These are phyloP conservation scores for Solanum corneliomulleri DNA, from an alignment of 257 asterid species.

Conservation along the genomic window DNA sequence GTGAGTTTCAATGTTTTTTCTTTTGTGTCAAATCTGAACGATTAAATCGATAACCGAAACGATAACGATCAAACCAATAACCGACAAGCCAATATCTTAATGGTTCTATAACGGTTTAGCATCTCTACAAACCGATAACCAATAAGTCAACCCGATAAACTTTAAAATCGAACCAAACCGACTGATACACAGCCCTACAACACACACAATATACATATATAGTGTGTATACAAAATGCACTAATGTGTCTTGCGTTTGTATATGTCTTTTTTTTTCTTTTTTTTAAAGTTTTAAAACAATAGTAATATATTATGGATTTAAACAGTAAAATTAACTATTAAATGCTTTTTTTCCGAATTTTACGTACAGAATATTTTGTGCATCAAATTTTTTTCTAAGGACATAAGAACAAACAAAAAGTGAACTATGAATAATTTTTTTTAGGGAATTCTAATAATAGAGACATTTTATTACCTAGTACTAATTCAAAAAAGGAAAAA, in stretches of 20 bases:
- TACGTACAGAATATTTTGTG: not conserved
- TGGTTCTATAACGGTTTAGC: no score
- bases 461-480: not conserved
- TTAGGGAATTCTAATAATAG: not conserved
- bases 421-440: not conserved
- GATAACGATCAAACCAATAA: no score
- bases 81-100: no score
- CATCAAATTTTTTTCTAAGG: not conserved
- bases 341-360: rapidly evolving
- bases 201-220: no score
- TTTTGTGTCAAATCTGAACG: no score
- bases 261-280: not conserved
- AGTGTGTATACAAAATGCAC: not conserved
- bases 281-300: not conserved
- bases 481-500: not conserved
- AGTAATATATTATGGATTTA: not conserved
- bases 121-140: no score
- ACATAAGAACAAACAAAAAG: not conserved
- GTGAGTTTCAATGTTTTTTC: no score
- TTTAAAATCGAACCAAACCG: no score
- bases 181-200: no score
- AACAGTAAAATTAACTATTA: not conserved
- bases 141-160: no score
- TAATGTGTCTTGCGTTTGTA: not conserved
- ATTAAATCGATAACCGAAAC: no score